Evolutionary conservation across 805 yeast genomes (phyloP), one percentile per base, ranked within the genome.

Genomic region (Lipomyces lipofer): DNA sequence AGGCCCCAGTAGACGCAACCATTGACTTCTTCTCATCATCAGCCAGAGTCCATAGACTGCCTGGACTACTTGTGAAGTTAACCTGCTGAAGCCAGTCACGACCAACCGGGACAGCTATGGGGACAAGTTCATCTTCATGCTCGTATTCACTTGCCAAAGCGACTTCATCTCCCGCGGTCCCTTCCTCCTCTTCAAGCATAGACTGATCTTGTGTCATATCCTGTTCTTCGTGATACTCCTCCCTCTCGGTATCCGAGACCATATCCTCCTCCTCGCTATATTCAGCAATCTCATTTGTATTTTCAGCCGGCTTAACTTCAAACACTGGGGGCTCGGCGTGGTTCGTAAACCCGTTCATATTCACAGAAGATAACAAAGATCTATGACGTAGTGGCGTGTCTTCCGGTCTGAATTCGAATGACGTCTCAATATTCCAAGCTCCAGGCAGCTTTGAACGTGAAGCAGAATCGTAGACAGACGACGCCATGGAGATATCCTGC

Each of bases 1-100:
- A 19, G 8, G 25, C 27, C 35, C 44, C 39, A 4, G 45, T 19
- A 25, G 25, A 46, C 13, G 30, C 49, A 30, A 42, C 15, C 32
- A 39, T 24, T 15, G 22, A 47, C 27, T 43, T 42, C 15, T 36
- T 21, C 40, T 32, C 39, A 22, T 30, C 45, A 17, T 56, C 60
- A 15, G 42, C 51, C 12, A 17, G 36, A 25, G 35, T 21, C 60
- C 60, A 56, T 36, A 56, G 17, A 38, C 58, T 53, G 5, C 36
- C 9, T 9, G 54, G 47, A 6, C 35, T 15, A 3, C 43, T 42
- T 2, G 58, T 50, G 30, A 44, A 30, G 32, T 43, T 22, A 15
- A 50, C 22, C 43, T 56, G 60, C 17, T 54, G 58, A 13, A 49
- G 28, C 60, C 60, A 56, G 21, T 53, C 52, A 13, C 24, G 19